phyloP scores from a whole-genome alignment of 163 green algal species.

The Picocystis sp. region DNA sequence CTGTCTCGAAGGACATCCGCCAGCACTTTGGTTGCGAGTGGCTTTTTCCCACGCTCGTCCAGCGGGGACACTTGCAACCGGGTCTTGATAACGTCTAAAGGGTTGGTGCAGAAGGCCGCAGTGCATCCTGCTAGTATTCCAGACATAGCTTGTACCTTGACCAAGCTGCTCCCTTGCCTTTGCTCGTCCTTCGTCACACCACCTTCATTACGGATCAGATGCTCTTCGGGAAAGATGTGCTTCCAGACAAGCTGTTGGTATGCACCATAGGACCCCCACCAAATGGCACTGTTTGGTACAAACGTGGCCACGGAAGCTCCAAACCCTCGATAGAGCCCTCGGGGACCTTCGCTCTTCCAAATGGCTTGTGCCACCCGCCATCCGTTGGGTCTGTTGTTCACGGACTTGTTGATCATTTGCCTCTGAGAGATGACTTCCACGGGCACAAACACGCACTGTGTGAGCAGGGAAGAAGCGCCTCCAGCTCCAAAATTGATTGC shows the following conservation, averaged over 20 bases:
- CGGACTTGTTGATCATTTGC: neutral
- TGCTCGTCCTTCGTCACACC: neutral
- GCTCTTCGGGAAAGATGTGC: neutral
- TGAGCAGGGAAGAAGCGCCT: neutral
- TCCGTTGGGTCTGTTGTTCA: neutral
- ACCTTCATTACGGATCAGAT: neutral
- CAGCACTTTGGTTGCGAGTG: slow-evolving; percentile 31
- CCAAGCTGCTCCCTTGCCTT: slow-evolving; percentile 12
- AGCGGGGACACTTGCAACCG: slow-evolving; percentile 44
- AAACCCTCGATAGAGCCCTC: slow-evolving; percentile 34
- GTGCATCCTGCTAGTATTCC: slow-evolving; percentile 58
- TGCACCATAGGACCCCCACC: slow-evolving; percentile 40
- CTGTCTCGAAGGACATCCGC: slow-evolving; percentile 20
- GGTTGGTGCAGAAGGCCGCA: slow-evolving; percentile 60
- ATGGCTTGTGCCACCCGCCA: neutral
- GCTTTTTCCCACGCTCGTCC: neutral
- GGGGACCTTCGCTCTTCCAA: slow-evolving; percentile 1
- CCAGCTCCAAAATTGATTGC: neutral
- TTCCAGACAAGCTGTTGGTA: slow-evolving; percentile 61
- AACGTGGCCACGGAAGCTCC: slow-evolving; percentile 59
- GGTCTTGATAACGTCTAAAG: slow-evolving; percentile 85
- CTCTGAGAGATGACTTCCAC: slow-evolving; percentile 4
- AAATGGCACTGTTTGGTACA: slow-evolving; percentile 65
- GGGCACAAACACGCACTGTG: slow-evolving; percentile 4
- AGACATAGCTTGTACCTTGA: slow-evolving; percentile 53